Evolutionary conservation across 2,329 filamentous ascomycete genomes (phyloP).

Genomic region (Cladosporium sp.): DNA sequence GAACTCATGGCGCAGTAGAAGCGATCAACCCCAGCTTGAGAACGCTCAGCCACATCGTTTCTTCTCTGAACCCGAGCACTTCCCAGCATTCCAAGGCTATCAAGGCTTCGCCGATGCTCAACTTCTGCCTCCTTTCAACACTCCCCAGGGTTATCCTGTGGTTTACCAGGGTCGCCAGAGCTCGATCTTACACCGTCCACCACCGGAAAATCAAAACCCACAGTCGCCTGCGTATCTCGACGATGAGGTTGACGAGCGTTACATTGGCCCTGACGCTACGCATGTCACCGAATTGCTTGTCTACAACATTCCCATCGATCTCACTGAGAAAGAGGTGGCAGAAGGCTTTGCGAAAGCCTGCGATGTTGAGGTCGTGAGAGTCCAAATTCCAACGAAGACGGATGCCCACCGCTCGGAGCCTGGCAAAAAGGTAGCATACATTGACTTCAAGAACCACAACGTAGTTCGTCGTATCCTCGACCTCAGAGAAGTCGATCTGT

Average conservation of each 20-base stretch:
- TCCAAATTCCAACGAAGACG: not conserved
- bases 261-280: slow-evolving; percentile 15
- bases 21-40: slow-evolving; percentile 6
- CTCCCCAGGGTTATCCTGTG: not conserved
- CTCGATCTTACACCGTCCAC: not conserved
- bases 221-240: not conserved
- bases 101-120: not conserved
- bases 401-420: not conserved
- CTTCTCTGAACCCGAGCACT: slow-evolving; percentile 9
- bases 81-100: not conserved
- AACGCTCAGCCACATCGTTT: slow-evolving; percentile 8
- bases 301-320: slow-evolving; percentile 7
- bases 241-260: slow-evolving; percentile 3
- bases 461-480: slow-evolving; percentile 13
- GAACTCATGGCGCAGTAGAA: slow-evolving; percentile 9
- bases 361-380: not conserved
- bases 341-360: not conserved
- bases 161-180: not conserved
- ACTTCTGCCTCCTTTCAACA: slow-evolving; percentile 1
- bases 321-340: not conserved
- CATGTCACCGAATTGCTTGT: slow-evolving; percentile 14
- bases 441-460: not conserved
- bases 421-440: not conserved
- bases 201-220: not conserved
- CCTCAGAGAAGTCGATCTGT: slow-evolving; percentile 15